Base-by-base conservation (phyloP, 2,329 filamentous ascomycete genomes). In the Byssothecium circinans region DNA sequence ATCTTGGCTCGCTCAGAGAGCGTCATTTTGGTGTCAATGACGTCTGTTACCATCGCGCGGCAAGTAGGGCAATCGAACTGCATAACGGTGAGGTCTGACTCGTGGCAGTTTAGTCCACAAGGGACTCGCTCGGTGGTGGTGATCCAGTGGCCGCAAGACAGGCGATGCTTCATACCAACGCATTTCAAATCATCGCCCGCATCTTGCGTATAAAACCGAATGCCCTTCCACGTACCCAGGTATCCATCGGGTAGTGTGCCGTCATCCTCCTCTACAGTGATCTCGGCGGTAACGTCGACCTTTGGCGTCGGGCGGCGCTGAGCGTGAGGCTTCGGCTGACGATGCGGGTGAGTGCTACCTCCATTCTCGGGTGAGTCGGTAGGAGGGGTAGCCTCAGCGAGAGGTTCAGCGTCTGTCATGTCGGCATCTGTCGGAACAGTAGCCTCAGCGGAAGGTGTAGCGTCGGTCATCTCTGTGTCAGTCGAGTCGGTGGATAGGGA, bases 81-180 rank as follows among this genome's bases (percentile, higher is more conserved):
- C 5, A 20, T 22, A 2, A 25, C 25, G 2, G 12, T 8, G 20
- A 43, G 22, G 2, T 33, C 5, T 12, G 46, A 25, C 0, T 36
- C 43, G 15, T 42, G 43, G 42, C 57, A 60, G 23, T 56, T 56
- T 1, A 29, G 5, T 2, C 54, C 53, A n/a, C 55, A 60, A 3
- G 53, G 41, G 3, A 25, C 8, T 11, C 42, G 45, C 2, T 44
- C 29, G 18, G 19, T 11, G 7, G 33, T 36, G 11, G 17, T 15
- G 33, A 60, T 17, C 35, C 37, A 52, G 38, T 60, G 55, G 19
- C 53, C 53, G 32, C 57, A 60, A 1, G 45, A 29, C 19, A 60
- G 51, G 18, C 41, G 43, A 35, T 57, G 53, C 1, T 37, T 47
- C 15, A 40, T 35, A n/a, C 39, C 29, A 11, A 10, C 14, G 14